Conservation (phyloP, 2,329 filamentous ascomycete species). For the Didymella pinodella region DNA sequence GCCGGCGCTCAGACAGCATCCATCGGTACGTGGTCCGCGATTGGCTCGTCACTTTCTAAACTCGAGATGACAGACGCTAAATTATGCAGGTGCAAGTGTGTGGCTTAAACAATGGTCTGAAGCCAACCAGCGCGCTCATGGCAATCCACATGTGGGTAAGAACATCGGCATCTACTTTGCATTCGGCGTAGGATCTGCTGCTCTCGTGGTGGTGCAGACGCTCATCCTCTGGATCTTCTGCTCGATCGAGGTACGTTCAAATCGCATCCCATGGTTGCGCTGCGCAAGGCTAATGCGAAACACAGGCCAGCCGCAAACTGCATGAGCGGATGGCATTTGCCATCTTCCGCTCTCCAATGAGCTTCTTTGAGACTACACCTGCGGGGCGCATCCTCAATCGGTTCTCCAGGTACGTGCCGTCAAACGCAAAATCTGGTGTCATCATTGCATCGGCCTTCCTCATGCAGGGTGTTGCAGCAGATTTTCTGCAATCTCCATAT, state of each 20-base stretch:
- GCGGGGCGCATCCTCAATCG: conserved; percentile 95
- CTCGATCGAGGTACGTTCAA: conserved; percentile 83
- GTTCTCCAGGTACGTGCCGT: conserved; percentile 79
- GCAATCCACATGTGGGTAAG: conserved; percentile 81
- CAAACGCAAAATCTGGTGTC: neutral
- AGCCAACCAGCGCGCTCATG: conserved; percentile 70
- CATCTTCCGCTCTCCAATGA: conserved; percentile 98
- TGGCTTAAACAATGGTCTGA: conserved; percentile 97
- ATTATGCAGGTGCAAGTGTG: conserved; percentile 71
- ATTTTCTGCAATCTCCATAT: neutral
- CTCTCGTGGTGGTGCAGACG: conserved; percentile 88
- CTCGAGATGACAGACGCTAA: conserved; percentile 35
- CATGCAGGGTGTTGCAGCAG: neutral
- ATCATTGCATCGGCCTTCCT: neutral
- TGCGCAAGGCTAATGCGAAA: conserved; percentile 35
- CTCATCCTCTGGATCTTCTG: conserved; percentile 99
- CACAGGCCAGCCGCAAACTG: conserved; percentile 86
- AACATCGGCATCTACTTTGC: conserved; percentile 97
- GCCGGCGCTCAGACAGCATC: conserved; percentile 81
- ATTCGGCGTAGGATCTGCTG: conserved; percentile 86
- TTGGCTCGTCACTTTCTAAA: conserved; percentile 34
- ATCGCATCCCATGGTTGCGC: conserved; percentile 16
- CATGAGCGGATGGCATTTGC: conserved; percentile 97
- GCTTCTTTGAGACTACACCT: conserved; percentile 97
- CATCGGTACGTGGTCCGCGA: conserved; percentile 66